These are phyloP conservation scores for Ophiostoma piceae DNA, from an alignment of 2,329 filamentous ascomycete species.

Conservation along the genomic window DNA sequence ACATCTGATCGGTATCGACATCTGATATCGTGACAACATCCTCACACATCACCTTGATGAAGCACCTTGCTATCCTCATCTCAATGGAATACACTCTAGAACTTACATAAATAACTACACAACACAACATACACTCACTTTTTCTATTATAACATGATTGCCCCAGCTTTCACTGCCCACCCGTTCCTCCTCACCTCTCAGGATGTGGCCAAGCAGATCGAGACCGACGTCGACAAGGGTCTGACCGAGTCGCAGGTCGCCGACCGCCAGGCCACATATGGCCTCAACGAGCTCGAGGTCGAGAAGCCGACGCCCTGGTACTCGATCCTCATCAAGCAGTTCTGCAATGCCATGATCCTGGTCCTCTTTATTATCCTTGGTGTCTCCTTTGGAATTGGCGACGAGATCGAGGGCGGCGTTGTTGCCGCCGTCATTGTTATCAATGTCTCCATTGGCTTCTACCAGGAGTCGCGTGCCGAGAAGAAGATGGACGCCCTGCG, in stretches of 20 bases:
- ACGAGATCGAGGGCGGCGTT: constrained; percentile 36
- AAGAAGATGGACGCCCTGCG: constrained; percentile 62
- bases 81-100: constrained; percentile 18
- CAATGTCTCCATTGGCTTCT: constrained; percentile 64
- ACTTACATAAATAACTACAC: constrained; percentile 9
- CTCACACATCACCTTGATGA: constrained; percentile 12
- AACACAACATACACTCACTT: background rate
- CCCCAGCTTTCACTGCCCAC: constrained; percentile 43
- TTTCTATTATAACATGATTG: constrained; percentile 10
- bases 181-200: constrained; percentile 57
- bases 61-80: constrained; percentile 15
- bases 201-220: constrained; percentile 58
- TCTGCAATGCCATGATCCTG: constrained; percentile 69
- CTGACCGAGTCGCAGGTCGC: constrained; percentile 56
- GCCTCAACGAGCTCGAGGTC: constrained; percentile 65
- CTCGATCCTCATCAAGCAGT: constrained; percentile 66
- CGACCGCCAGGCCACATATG: constrained; percentile 54
- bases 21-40: background rate
- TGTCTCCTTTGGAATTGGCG: constrained; percentile 60
- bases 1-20: background rate
- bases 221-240: constrained; percentile 62
- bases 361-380: constrained; percentile 72
- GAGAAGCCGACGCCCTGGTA: constrained; percentile 62
- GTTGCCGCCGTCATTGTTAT: constrained; percentile 43
- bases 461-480: constrained; percentile 59